Conservation (phyloP, 192 early-diverging fungal genomes). For the Gamsiella multidivaricata region DNA sequence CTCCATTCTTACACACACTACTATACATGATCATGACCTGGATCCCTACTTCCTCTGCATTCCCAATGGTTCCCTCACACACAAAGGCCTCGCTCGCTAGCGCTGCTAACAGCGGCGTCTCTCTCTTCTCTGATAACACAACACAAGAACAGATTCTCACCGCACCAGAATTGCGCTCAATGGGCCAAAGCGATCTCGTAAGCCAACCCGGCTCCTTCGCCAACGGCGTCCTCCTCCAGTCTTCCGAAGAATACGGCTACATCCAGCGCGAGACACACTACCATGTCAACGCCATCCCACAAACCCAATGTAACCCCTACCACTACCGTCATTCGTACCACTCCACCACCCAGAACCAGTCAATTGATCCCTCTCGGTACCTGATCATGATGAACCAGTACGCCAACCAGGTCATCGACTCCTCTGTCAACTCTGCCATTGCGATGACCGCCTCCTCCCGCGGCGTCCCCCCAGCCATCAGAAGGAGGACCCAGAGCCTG, state of each 20-base stretch:
- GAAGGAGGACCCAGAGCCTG: slow-evolving; percentile 16
- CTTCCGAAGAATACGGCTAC: slow-evolving; percentile 1
- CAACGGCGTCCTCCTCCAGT: not conserved
- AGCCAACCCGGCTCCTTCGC: not conserved
- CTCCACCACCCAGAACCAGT: not conserved
- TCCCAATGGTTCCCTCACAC: slow-evolving; percentile 2
- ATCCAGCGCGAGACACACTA: slow-evolving; percentile 2
- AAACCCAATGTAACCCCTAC: not conserved
- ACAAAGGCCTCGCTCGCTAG: not conserved
- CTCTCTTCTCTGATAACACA: not conserved
- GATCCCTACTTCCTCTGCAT: not conserved
- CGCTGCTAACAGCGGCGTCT: not conserved
- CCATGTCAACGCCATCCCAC: not conserved
- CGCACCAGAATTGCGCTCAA: slow-evolving; percentile 32
- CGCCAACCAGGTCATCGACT: not conserved
- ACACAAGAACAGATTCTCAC: slow-evolving; percentile 16
- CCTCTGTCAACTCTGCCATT: slow-evolving; percentile 1
- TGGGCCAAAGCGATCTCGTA: slow-evolving; percentile 8
- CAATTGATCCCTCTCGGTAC: slow-evolving; percentile 2
- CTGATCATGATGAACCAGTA: not conserved
- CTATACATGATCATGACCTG: slow-evolving; percentile 15
- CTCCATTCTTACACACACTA: not conserved
- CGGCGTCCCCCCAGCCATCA: not conserved
- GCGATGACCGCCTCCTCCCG: not conserved
- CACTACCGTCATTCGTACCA: slow-evolving; percentile 26